These are phyloP conservation scores for Colletotrichum cuscutae DNA, from an alignment of 2,329 filamentous ascomycete genomes.

Conservation along the genomic window DNA sequence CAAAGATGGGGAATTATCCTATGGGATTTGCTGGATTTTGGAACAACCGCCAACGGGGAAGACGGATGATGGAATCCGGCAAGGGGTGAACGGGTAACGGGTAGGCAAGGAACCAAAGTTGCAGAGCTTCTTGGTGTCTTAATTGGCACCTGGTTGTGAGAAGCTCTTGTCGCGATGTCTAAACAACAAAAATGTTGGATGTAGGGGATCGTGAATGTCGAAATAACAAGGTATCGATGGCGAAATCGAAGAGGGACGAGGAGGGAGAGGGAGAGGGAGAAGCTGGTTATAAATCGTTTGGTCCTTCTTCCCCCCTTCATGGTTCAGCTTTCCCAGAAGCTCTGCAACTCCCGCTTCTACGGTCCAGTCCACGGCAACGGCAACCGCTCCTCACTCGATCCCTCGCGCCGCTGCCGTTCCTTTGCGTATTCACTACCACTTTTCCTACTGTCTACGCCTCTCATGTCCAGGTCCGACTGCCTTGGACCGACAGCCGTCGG, in stretches of 20 bases:
- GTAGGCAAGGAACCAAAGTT: constrained; percentile 10
- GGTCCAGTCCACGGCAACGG: constrained; percentile 1
- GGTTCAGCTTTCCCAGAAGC: constrained; percentile 27
- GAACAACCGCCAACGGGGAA: constrained; percentile 4
- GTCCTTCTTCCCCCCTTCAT: constrained; percentile 11
- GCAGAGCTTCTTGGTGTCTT: constrained; percentile 24
- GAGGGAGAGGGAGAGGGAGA: constrained; percentile 14
- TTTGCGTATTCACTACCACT: constrained; percentile 11
- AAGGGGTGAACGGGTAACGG: background rate
- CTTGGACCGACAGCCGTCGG: constrained; percentile 31
- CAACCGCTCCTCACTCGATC: background rate
- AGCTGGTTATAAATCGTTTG: constrained; percentile 31
- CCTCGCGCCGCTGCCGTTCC: constrained; percentile 3
- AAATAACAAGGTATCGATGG: constrained; percentile 34
- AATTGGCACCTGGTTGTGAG: constrained; percentile 25
- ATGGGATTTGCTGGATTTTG: constrained; percentile 17
- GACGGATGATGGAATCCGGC: constrained; percentile 15
- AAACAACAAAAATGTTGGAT: constrained; percentile 24
- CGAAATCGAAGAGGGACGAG: constrained; percentile 16
- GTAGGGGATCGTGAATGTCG: constrained; percentile 27
- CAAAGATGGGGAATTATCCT: constrained; percentile 18
- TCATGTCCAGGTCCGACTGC: constrained; percentile 22
- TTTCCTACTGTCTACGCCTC: constrained; percentile 1
- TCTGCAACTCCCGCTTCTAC: constrained; percentile 31
- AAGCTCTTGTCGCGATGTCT: constrained; percentile 30